Conservation (phyloP, 2,329 filamentous ascomycete genomes). For the Stemphylium vesicarium region DNA sequence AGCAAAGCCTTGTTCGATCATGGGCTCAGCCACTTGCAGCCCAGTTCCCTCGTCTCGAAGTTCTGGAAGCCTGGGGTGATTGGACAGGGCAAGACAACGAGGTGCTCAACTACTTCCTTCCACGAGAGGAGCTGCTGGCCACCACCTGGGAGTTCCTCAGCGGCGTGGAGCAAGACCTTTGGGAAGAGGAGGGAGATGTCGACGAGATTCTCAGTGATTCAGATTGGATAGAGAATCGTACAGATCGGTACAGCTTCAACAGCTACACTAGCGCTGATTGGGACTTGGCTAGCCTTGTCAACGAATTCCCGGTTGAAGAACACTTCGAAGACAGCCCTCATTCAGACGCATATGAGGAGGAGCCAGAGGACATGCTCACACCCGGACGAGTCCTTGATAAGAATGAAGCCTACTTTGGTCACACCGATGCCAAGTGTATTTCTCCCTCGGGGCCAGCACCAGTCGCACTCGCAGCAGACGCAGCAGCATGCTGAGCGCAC, state of each 20-base stretch:
- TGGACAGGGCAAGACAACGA: conserved; percentile 38
- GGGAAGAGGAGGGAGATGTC: conserved; percentile 38
- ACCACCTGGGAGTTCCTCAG: conserved; percentile 45
- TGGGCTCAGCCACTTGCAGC: conserved; percentile 36
- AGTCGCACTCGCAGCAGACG: background rate
- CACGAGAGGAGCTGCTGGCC: conserved; percentile 37
- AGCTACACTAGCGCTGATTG: conserved; percentile 19
- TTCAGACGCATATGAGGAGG: conserved; percentile 23
- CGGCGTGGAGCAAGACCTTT: conserved; percentile 43
- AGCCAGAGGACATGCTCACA: conserved; percentile 30
- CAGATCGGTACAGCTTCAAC: conserved; percentile 23
- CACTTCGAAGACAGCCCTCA: conserved; percentile 7
- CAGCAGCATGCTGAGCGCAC: background rate
- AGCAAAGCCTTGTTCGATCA: conserved; percentile 35
- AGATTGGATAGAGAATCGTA: conserved; percentile 12
- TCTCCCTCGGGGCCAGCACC: background rate
- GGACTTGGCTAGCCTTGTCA: conserved; percentile 21
- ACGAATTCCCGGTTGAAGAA: conserved; percentile 16
- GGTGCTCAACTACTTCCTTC: conserved; percentile 40
- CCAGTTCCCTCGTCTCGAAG: conserved; percentile 39
- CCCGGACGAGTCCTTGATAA: conserved; percentile 17
- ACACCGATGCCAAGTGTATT: background rate
- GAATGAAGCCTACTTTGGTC: conserved; percentile 5
- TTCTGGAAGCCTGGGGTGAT: conserved; percentile 45
- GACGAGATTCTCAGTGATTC: conserved; percentile 7